Conservation (phyloP, 495 filamentous ascomycete species). For the Lichenothelia convexa region DNA sequence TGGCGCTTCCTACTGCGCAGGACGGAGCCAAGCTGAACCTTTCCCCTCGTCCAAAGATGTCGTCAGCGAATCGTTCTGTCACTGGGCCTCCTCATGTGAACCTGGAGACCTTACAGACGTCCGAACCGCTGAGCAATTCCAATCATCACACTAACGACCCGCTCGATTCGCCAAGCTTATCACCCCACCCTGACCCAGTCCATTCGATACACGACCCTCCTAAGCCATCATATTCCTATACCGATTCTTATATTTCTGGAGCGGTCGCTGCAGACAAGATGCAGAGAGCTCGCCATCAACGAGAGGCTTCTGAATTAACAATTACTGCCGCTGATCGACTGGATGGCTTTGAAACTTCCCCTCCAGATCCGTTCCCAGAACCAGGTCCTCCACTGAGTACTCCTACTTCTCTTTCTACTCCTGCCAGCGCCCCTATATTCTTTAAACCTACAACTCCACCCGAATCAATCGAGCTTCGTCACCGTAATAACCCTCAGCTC, state of each 20-base stretch:
- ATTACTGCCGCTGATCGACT: conserved; percentile 14
- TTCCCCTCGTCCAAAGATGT: conserved; percentile 11
- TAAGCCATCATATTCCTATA: conserved; percentile 18
- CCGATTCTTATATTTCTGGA: no score
- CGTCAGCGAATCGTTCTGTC: conserved; percentile 21
- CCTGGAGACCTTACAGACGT: conserved; percentile 22
- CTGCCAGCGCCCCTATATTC: not conserved
- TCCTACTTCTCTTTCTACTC: not conserved
- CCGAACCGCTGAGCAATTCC: conserved; percentile 2
- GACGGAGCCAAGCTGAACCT: conserved; percentile 6
- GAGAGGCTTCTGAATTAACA: conserved; percentile 27
- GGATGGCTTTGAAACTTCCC: not conserved
- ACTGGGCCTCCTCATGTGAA: conserved; percentile 28
- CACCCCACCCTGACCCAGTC: conserved; percentile 43
- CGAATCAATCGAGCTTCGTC: conserved; percentile 3
- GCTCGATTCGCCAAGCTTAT: conserved; percentile 20
- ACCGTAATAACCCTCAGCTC: conserved; percentile 27
- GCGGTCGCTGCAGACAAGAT: conserved; percentile 29
- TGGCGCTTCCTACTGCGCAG: not conserved
- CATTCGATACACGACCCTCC: conserved; percentile 39
- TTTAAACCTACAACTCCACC: conserved; percentile 1
- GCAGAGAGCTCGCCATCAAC: conserved; percentile 10
- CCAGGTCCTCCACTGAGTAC: not conserved
- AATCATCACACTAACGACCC: not conserved
- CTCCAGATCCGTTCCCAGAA: not conserved